These are phyloP conservation scores for Magnaporthiopsis poae DNA, from an alignment of 2,329 filamentous ascomycete species.

Conservation along the genomic window DNA sequence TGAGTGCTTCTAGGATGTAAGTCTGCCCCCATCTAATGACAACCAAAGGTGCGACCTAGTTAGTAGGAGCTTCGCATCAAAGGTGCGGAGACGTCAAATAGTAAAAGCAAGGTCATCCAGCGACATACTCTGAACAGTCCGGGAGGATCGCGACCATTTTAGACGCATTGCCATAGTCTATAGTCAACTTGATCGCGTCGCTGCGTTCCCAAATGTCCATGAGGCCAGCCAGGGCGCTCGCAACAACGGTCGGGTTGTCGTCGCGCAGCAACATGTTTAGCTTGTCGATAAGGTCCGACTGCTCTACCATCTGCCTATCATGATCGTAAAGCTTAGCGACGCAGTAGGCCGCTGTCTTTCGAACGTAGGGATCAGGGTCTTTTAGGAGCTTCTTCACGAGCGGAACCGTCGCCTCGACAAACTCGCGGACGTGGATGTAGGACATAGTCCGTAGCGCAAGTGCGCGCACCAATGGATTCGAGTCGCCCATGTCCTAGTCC, in stretches of 20 bases:
- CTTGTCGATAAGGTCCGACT: slow-evolving; percentile 81
- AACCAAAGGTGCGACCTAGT: slow-evolving; percentile 9
- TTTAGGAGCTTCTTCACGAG: slow-evolving; percentile 74
- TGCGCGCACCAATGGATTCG: slow-evolving; percentile 83
- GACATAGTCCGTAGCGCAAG: slow-evolving; percentile 90
- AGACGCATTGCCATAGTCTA: slow-evolving; percentile 92
- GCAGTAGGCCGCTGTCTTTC: slow-evolving; percentile 91
- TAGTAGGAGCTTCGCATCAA: neutral
- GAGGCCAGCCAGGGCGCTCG: slow-evolving; percentile 77
- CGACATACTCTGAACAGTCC: slow-evolving; percentile 85
- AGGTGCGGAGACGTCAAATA: neutral
- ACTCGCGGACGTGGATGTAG: slow-evolving; percentile 92
- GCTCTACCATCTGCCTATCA: slow-evolving; percentile 79
- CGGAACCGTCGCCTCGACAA: slow-evolving; percentile 80
- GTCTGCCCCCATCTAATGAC: slow-evolving; percentile 82
- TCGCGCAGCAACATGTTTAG: slow-evolving; percentile 84
- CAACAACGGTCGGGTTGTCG: slow-evolving; percentile 94
- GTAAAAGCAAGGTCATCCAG: neutral
- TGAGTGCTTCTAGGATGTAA: slow-evolving; percentile 92
- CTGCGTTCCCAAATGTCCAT: slow-evolving; percentile 99
- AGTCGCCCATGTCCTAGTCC: slow-evolving; percentile 77
- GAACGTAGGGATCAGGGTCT: slow-evolving; percentile 87
- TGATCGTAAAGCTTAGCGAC: slow-evolving; percentile 98
- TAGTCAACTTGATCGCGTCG: slow-evolving; percentile 93
- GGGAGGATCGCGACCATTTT: slow-evolving; percentile 95